phyloP scores from a whole-genome alignment of 805 yeast genomes.

The Kluyveromyces siamensis region DNA sequence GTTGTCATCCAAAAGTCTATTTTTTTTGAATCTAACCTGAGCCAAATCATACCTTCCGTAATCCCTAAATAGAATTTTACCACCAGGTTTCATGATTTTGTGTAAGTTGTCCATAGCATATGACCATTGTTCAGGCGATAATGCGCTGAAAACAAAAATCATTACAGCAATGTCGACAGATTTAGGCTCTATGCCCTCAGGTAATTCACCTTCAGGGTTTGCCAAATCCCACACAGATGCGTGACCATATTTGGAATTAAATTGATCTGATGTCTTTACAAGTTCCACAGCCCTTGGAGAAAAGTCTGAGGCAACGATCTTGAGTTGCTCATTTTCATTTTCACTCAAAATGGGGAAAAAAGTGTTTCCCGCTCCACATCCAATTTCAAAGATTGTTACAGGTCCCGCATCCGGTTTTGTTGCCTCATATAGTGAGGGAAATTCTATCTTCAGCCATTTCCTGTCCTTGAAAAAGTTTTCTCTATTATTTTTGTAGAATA shows the following conservation, averaged over 20 bases:
- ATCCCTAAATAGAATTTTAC: constrained; percentile 80
- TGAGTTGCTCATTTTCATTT: constrained; percentile 70
- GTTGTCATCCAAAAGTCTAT: constrained; percentile 79
- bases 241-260: constrained; percentile 51
- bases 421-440: constrained; percentile 74
- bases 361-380: constrained; percentile 98
- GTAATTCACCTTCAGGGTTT: constrained; percentile 60
- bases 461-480: constrained; percentile 95
- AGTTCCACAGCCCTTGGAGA: constrained; percentile 83
- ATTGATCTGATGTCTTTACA: constrained; percentile 57
- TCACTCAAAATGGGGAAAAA: constrained; percentile 81
- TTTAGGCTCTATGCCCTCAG: constrained; percentile 73
- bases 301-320: constrained; percentile 80
- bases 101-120: constrained; percentile 65
- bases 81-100: constrained; percentile 84
- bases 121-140: constrained; percentile 86
- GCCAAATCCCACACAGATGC: constrained; percentile 96
- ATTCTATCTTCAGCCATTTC: constrained; percentile 92
- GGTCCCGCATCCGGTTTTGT: constrained; percentile 67
- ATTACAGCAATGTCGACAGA: constrained; percentile 88
- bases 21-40: constrained; percentile 86
- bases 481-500: constrained; percentile 79
- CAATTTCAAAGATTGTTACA: constrained; percentile 75
- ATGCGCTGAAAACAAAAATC: constrained; percentile 90
- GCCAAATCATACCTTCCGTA: constrained; percentile 95